phyloP scores from a whole-genome alignment of 345 rosid species.

The Lumnitzera racemosa region DNA sequence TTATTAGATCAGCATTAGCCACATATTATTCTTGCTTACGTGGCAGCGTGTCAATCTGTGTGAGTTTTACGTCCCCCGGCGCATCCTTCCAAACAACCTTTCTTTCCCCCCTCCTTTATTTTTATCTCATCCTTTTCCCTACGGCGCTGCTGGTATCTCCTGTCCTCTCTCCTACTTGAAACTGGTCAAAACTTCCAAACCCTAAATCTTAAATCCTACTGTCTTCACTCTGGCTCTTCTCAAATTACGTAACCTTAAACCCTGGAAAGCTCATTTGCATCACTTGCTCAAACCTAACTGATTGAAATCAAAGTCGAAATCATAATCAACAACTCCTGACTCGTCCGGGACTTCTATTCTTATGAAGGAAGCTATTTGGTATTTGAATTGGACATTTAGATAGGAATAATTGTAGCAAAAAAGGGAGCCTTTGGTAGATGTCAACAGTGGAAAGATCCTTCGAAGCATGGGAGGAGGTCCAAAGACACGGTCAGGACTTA shows the following conservation, averaged over 20 bases:
- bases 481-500: slow-evolving; percentile 84
- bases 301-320: no score
- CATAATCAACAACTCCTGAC: no score
- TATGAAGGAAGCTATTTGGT: not conserved
- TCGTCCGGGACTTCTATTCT: not conserved
- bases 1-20: not conserved
- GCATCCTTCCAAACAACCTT: not conserved
- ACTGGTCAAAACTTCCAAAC: not conserved
- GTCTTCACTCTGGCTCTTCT: no score
- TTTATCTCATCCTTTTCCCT: no score
- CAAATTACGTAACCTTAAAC: no score
- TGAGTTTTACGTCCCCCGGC: slow-evolving; percentile 3
- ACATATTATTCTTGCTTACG: not conserved
- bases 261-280: no score
- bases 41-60: slow-evolving; percentile 1
- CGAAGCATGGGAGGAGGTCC: slow-evolving; percentile 98
- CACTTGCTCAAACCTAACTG: no score
- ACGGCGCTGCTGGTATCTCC: not conserved
- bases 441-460: slow-evolving; percentile 74
- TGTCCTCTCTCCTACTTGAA: not conserved
- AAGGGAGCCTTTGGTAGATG: slow-evolving; percentile 22
- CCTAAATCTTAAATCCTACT: no score
- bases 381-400: not conserved
- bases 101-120: no score
- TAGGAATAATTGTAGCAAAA: no score